phyloP scores from a whole-genome alignment of 2,329 filamentous ascomycete genomes.

The Lecanosticta acicola region DNA sequence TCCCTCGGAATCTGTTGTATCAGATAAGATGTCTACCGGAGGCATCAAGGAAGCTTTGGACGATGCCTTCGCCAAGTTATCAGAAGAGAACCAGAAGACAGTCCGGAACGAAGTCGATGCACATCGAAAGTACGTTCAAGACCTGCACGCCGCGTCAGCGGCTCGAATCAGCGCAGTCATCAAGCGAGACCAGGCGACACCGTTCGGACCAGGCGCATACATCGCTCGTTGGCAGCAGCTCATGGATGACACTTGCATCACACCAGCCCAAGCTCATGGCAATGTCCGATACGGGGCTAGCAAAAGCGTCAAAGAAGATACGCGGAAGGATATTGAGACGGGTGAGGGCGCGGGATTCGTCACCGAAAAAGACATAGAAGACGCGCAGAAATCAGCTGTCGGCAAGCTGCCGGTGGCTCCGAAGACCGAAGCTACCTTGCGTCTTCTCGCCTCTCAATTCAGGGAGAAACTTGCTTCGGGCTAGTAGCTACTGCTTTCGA shows the following conservation, averaged over 20 bases:
- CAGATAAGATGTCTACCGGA: constrained; percentile 35
- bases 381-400: constrained; percentile 29
- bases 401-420: constrained; percentile 28
- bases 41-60: constrained; percentile 40
- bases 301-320: constrained; percentile 34
- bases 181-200: constrained; percentile 35
- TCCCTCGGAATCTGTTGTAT: constrained; percentile 16
- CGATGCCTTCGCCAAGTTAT: constrained; percentile 44
- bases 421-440: constrained; percentile 27
- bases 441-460: constrained; percentile 31
- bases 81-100: constrained; percentile 40
- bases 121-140: constrained; percentile 56
- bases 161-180: constrained; percentile 55
- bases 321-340: constrained; percentile 33
- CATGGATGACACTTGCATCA: constrained; percentile 64
- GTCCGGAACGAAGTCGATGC: constrained; percentile 53
- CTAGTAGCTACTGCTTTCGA: constrained; percentile 3
- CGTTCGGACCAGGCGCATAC: constrained; percentile 65
- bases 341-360: constrained; percentile 22
- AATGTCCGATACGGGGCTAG: constrained; percentile 43
- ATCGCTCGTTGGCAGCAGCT: constrained; percentile 66
- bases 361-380: constrained; percentile 16
- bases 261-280: constrained; percentile 51
- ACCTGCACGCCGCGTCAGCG: constrained; percentile 51
- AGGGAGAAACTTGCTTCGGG: constrained; percentile 28